Evolutionary conservation across 1,284 basidiomycete genomes (phyloP), one percentile per base, ranked within the genome.

Genomic region (Megacollybia platyphylla): DNA sequence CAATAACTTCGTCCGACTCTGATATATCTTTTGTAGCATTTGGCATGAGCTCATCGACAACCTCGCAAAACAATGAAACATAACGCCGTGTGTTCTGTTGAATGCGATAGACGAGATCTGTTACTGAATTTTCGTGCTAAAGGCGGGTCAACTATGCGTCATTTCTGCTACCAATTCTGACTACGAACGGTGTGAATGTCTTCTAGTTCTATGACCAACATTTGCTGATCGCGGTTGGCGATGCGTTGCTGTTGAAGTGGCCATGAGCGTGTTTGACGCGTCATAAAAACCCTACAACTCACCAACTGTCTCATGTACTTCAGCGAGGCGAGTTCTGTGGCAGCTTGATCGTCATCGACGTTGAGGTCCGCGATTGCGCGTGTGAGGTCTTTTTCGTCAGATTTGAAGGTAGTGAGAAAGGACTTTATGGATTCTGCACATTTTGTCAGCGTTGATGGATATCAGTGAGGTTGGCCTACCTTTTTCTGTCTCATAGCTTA

Each of bases 221-320:
- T 83, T 50, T 88, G 77, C 57, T 92, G 87, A 47, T 94, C 86
- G 37, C 94, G 77, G 61, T 98, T 96, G 41, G 93, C 88, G 48
- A 98, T 85, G 42, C 73, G 73, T 84, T 93, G 87, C 87, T 92
- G 48, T 52, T 49, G 48, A 49, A 44, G 40, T 17, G 27, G 43
- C 57, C 46, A 60, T 49, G 42, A 51, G 56, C 48, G 45, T 34
- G 11, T 35, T 8, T 17, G 20, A 54, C 53, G 56, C 57, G 55
- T 54, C 50, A 52, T 56, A 55, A 40, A 44, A 44, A 41, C 36
- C 32, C 39, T 34, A 39, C 52, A 45, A 58, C 82, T 58, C 60
- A 92, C 89, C 60, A 98, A 68, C 56, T 93, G 87, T 42, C 76
- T 71, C 76, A 92, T 86, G 60, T 98, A 98, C 64, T 97, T 94